Conservation (phyloP, 345 rosid genomes). For the Eucalyptus curtisii region DNA sequence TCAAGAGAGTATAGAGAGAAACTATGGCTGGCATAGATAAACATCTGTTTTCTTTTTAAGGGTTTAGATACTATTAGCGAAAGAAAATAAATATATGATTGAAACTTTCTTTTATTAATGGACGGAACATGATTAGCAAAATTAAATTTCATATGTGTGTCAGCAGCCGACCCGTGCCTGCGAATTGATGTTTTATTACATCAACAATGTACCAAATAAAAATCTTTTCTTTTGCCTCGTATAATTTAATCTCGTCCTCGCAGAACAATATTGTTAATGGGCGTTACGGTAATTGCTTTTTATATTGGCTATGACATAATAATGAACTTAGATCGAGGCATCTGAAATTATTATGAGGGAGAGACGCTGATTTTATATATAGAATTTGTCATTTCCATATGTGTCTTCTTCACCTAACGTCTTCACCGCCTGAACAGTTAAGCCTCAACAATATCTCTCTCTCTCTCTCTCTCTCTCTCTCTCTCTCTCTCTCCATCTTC, state of each 20-base stretch:
- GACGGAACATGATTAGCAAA: neutral
- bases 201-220: neutral
- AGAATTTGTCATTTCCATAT: neutral
- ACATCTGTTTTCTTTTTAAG: too few relatives aligned
- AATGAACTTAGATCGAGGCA: too few relatives aligned
- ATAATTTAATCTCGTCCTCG: neutral
- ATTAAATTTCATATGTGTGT: neutral
- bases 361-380: neutral
- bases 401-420: neutral
- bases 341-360: neutral
- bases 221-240: neutral
- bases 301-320: neutral
- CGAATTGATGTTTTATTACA: neutral
- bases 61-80: neutral
- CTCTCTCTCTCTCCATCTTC: neutral
- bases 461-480: too few relatives aligned
- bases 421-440: neutral
- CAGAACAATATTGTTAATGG: neutral
- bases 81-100: too few relatives aligned
- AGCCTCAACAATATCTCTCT: neutral
- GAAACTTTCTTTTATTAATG: too few relatives aligned
- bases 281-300: accelerated
- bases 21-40: neutral
- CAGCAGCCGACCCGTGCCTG: accelerated
- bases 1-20: neutral